Base-by-base conservation (phyloP, 495 filamentous ascomycete genomes). In the Umbilicaria muhlenbergii region DNA sequence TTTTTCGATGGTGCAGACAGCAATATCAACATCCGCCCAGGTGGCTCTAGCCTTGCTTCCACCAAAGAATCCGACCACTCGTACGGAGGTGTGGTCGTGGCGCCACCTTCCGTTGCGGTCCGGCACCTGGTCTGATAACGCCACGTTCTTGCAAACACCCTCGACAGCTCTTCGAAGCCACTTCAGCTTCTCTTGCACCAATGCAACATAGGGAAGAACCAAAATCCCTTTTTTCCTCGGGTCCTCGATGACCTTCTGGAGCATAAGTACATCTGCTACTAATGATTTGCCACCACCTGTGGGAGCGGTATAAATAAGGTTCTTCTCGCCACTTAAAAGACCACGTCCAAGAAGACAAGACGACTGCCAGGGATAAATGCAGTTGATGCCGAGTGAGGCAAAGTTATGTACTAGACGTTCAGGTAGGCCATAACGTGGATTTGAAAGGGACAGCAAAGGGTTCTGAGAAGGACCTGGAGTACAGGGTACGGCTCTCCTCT, bases 281-380 rank as follows among this genome's bases (percentile, higher is more conserved):
- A 87, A 70, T 14, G 80, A 83, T 60, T 88, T 89, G 19, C 84
- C 84, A 32, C 81, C 83, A 5, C 83, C 83, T 1, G 83, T 88
- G 8, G 84, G 84, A n/a, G 84, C 84, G 8, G 78, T 83, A 55
- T 91, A 89, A 32, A 89, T 78, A 14, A 91, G 58, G 48, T 86
- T 85, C 36, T 67, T 71, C 38, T 76, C 63, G 15, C 82, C 83
- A 11, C 61, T 50, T 2, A 91, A 58, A 13, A 86, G 62, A 6
- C 82, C 84, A 1, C 71, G 73, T 1, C 77, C 73, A 32, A 82
- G 59, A 14, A 89, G 63, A 54, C 84, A 91, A 24, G 78, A 75
- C n/a, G 80, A 77, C 59, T 89, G 84, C 84, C 84, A 89, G 2
- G 78, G 75, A 52, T 88, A 88, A 46, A 88, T 87, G 43, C 59